Conservation (phyloP, 2,329 filamentous ascomycete genomes). For the Chaetoscypha palmicola region DNA sequence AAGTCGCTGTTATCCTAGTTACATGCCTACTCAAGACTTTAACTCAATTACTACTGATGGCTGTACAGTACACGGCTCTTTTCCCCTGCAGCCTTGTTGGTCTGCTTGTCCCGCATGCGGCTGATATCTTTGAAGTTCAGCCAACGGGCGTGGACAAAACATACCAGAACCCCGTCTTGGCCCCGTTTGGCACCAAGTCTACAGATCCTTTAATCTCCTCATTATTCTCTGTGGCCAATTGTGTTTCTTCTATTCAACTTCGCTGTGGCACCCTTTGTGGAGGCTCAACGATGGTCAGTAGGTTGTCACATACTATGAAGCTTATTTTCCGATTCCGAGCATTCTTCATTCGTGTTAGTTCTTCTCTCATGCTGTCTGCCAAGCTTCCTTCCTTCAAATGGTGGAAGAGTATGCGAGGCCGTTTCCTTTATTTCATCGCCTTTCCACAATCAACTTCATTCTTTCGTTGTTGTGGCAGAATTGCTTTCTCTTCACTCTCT, state of each 20-base stretch:
- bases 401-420: background rate
- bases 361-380: background rate
- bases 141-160: background rate
- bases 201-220: conserved; percentile 3
- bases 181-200: background rate
- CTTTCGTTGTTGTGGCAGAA: background rate
- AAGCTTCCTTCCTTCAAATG: background rate
- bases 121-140: background rate
- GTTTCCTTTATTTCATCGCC: background rate
- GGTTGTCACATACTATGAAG: background rate
- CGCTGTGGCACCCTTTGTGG: background rate
- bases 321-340: background rate
- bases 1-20: too few species aligned
- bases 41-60: too few species aligned
- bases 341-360: background rate
- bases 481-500: background rate
- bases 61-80: too few species aligned
- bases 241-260: background rate
- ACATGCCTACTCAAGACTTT: too few species aligned
- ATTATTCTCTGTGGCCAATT: background rate
- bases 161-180: background rate
- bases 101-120: background rate
- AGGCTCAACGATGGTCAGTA: background rate
- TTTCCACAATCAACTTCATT: conserved; percentile 2
- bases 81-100: background rate